Percentiles rank a stretch among this genome's conserved stretches.
Evolutionary conservation across 2,329 filamentous ascomycete species (phyloP).

Genomic region (Teratosphaeria destructans): DNA sequence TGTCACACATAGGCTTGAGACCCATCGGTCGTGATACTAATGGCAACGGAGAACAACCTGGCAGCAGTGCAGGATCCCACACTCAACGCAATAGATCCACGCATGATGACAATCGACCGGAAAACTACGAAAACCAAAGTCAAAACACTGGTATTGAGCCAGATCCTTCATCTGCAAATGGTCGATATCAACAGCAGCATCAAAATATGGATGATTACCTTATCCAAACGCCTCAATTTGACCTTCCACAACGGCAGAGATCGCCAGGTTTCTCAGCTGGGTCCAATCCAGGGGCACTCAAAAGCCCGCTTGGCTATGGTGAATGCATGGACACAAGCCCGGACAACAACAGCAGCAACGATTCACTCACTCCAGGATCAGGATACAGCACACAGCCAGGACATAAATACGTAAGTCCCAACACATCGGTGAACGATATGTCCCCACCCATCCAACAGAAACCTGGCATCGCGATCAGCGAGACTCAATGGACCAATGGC

Average conservation of each 20-base stretch:
- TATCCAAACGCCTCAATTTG: slow-evolving; percentile 2
- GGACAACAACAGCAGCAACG: slow-evolving; percentile 14
- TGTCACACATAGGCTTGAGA: neutral
- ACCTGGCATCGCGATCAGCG: neutral
- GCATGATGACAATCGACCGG: slow-evolving; percentile 16
- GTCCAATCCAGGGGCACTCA: slow-evolving; percentile 2
- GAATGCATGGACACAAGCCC: slow-evolving; percentile 21
- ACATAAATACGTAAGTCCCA: slow-evolving; percentile 15
- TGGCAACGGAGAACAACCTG: neutral
- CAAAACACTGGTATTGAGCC: slow-evolving; percentile 1
- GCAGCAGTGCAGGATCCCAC: neutral
- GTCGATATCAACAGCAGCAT: neutral
- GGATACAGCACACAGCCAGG: slow-evolving; percentile 15
- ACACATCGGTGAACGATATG: slow-evolving; percentile 18
- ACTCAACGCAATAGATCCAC: slow-evolving; percentile 2
- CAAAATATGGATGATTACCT: slow-evolving; percentile 4
- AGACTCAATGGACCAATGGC: neutral
- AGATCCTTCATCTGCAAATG: neutral
- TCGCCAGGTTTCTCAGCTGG: slow-evolving; percentile 13
- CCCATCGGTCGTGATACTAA: neutral
- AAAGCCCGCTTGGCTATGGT: slow-evolving; percentile 9
- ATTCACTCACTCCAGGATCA: slow-evolving; percentile 18
- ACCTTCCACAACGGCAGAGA: slow-evolving; percentile 18
- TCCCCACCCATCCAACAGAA: slow-evolving; percentile 15
- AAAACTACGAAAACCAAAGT: slow-evolving; percentile 12